These are phyloP conservation scores for Aureobasidium pullulans DNA, from an alignment of 2,329 filamentous ascomycete genomes.

Conservation along the genomic window DNA sequence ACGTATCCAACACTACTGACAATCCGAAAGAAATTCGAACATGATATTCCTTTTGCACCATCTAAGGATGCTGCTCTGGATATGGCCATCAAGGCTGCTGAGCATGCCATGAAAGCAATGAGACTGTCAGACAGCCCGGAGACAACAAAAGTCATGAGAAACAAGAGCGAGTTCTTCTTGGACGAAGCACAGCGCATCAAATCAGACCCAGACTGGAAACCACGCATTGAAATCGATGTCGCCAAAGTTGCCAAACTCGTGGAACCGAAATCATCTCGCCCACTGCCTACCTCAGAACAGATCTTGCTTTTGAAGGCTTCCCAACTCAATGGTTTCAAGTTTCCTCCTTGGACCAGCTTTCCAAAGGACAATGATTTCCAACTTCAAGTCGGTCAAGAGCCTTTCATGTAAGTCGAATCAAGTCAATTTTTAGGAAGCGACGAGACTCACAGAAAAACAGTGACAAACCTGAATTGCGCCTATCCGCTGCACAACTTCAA, in stretches of 20 bases:
- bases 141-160: slow-evolving; percentile 46
- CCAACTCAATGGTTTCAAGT: slow-evolving; percentile 72
- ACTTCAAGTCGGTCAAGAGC: slow-evolving; percentile 38
- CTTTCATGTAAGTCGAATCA: slow-evolving; percentile 54
- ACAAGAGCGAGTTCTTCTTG: slow-evolving; percentile 58
- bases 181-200: slow-evolving; percentile 72
- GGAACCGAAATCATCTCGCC: slow-evolving; percentile 52
- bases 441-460: slow-evolving; percentile 33
- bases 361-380: slow-evolving; percentile 58
- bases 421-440: too few relatives aligned
- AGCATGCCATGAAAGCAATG: slow-evolving; percentile 73
- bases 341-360: slow-evolving; percentile 72
- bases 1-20: background rate
- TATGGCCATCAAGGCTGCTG: slow-evolving; percentile 68
- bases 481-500: slow-evolving; percentile 66
- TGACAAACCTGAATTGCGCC: slow-evolving; percentile 59
- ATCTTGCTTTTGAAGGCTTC: slow-evolving; percentile 71
- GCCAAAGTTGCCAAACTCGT: slow-evolving; percentile 30
- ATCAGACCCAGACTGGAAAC: slow-evolving; percentile 23
- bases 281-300: slow-evolving; percentile 62
- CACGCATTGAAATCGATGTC: slow-evolving; percentile 7
- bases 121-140: slow-evolving; percentile 49
- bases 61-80: slow-evolving; percentile 60
- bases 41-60: slow-evolving; percentile 27
- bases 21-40: background rate